phyloP scores from a whole-genome alignment of 2,329 filamentous ascomycete genomes.

The Diaporthe sp. region DNA sequence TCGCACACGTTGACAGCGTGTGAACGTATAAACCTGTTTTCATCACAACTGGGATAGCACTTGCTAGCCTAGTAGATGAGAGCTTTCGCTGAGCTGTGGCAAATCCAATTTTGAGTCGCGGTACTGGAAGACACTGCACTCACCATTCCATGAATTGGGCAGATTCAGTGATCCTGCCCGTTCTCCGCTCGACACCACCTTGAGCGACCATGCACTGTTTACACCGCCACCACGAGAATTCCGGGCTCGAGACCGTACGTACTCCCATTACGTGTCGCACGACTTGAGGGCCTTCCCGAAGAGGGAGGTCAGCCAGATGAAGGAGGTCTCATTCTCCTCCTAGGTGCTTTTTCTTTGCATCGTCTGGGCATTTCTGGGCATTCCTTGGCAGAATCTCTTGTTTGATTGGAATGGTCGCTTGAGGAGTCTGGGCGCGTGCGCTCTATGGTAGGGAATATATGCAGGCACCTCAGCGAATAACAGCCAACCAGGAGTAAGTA shows the following conservation, averaged over 20 bases:
- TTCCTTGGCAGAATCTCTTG: slow-evolving; percentile 4
- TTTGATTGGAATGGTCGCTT: background rate
- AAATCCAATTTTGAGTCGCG: background rate
- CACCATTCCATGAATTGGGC: too few species aligned
- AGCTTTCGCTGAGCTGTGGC: too few species aligned
- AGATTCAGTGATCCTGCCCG: background rate
- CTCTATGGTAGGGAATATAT: background rate
- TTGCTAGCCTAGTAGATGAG: background rate
- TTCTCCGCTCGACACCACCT: background rate
- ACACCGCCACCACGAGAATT: background rate
- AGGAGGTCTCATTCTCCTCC: background rate
- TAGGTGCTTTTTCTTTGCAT: background rate
- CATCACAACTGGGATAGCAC: too few species aligned
- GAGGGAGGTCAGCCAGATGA: slow-evolving; percentile 6
- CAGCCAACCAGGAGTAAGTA: background rate
- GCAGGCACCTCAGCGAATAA: background rate
- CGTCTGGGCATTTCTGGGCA: slow-evolving; percentile 18
- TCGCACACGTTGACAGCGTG: background rate
- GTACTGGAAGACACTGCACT: background rate
- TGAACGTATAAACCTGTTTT: background rate
- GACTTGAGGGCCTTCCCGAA: background rate
- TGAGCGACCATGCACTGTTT: background rate
- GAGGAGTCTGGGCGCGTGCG: background rate
- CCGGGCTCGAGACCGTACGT: background rate
- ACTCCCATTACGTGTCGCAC: background rate